phyloP scores from a whole-genome alignment of 352 stramenopile genomes.

The Aphanomyces stellatus region DNA sequence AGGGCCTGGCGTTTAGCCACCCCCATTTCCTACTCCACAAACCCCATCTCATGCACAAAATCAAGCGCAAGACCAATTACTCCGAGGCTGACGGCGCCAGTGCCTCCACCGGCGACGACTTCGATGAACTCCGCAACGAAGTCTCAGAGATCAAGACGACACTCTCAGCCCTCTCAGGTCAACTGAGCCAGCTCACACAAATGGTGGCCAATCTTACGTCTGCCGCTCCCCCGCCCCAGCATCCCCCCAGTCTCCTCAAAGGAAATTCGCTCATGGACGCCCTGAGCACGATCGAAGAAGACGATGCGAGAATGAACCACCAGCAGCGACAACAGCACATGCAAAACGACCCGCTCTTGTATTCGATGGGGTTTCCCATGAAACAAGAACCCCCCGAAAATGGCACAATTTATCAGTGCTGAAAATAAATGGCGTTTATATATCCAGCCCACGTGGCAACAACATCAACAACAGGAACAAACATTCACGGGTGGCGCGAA shows the following conservation, averaged over 20 bases:
- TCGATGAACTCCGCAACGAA: neutral
- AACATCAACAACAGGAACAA: no score
- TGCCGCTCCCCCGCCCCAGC: neutral
- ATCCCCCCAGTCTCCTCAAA: neutral
- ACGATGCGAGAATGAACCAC: no score
- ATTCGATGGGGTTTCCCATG: no score
- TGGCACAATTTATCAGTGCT: no score
- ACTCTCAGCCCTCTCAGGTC: neutral
- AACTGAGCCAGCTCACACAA: conserved; percentile 8
- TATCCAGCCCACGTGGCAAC: no score
- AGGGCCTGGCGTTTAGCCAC: conserved; percentile 84
- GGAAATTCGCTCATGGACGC: neutral
- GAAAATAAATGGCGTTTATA: no score
- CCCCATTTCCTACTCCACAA: conserved; percentile 78
- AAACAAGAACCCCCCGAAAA: no score
- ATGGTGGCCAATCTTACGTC: conserved; percentile 5
- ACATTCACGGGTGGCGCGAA: no score
- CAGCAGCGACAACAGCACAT: no score
- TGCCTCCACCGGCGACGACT: neutral
- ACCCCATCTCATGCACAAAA: conserved; percentile 76
- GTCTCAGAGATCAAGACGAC: neutral
- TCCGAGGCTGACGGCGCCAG: neutral
- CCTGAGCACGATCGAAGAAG: no score
- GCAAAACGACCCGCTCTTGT: no score
- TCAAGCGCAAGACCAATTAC: conserved; percentile 60